Base-by-base conservation (phyloP, 768 basidiomycete species). In the Clavaria fumosa region DNA sequence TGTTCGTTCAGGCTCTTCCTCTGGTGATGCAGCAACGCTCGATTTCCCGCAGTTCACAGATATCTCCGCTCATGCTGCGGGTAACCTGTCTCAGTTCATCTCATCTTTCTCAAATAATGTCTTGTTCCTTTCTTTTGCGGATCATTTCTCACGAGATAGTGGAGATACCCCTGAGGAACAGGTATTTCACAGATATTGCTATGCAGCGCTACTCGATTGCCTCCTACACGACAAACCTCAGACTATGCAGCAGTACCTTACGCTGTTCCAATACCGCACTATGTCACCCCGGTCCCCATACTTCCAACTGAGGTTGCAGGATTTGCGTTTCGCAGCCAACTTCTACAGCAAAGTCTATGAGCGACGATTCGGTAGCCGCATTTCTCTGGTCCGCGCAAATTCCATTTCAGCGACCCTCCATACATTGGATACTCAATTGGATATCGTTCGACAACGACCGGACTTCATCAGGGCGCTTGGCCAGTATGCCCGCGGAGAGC, bases 151-250 rank as follows among this genome's bases (percentile, higher is more conserved):
- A 33, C 67, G 78, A 5, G 69, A 63, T 14, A 68, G 70, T 33
- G 72, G 66, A 3, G 70, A 69, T 42, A 72, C 72, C 7, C 61
- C 64, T 3, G 62, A 64, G 19, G 81, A 83, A 47, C 64, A 62
- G 31, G 51, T 73, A 7, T 75, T 84, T 52, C 70, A 75, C 41
- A 64, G 65, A 7, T 89, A 81, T 46, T 78, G 81, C 46, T 75
- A 81, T 46, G 81, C 83, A 0, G 67, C 70, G 20, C 55, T 89
- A 9, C 64, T 90, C 30, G 91, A 96, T 52, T 80, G 83, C 56
- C 79, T 96, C 35, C 61, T 89, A n/a, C 77, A 84, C 52, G 90
- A 91, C 57, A 95, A 93, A 52, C 75, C 80, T 9, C 70, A 75
- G 41, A 76, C 81, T 0, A 57, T 91, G 3, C 75, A 79, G 46